A percentile compares a stretch with the other conserved stretches of the same genome.
phyloP scores from a whole-genome alignment of 345 rosid genomes.

The Acer negundo region DNA sequence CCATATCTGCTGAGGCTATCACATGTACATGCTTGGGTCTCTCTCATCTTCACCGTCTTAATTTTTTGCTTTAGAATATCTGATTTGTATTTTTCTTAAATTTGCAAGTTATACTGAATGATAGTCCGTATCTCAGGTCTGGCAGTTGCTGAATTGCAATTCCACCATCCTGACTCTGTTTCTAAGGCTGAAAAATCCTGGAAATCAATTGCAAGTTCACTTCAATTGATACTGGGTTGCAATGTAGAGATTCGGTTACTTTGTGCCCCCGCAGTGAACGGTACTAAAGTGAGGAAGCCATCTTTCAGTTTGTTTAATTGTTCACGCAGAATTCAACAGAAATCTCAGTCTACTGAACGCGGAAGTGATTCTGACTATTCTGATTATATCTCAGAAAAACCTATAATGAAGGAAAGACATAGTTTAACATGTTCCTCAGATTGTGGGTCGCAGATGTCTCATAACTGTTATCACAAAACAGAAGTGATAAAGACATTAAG shows the following conservation, averaged over 20 bases:
- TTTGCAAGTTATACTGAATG: constrained; percentile 9
- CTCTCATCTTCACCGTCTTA: not conserved
- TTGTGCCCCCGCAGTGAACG: constrained; percentile 47
- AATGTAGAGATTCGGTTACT: constrained; percentile 81
- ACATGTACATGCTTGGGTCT: not conserved
- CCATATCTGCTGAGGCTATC: not conserved
- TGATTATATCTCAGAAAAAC: constrained; percentile 50
- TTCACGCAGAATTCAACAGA: constrained; percentile 61
- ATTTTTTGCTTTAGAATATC: not conserved
- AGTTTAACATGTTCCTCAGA: constrained; percentile 35
- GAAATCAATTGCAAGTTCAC: constrained; percentile 84
- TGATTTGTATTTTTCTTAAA: not conserved
- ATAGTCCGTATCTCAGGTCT: constrained; percentile 46
- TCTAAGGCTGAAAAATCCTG: constrained; percentile 90
- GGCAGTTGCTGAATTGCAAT: constrained; percentile 80
- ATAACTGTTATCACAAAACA: constrained; percentile 27
- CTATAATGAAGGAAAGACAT: constrained; percentile 33
- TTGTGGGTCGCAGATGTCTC: constrained; percentile 39
- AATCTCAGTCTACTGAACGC: constrained; percentile 34
- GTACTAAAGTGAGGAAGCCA: constrained; percentile 50
- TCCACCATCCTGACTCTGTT: constrained; percentile 54
- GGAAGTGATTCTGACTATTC: constrained; percentile 49
- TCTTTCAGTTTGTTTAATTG: constrained; percentile 74
- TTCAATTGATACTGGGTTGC: constrained; percentile 74
- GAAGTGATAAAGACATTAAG: constrained; percentile 57